Conservation (phyloP, 2,329 filamentous ascomycete species). For the Xylogone sp. region DNA sequence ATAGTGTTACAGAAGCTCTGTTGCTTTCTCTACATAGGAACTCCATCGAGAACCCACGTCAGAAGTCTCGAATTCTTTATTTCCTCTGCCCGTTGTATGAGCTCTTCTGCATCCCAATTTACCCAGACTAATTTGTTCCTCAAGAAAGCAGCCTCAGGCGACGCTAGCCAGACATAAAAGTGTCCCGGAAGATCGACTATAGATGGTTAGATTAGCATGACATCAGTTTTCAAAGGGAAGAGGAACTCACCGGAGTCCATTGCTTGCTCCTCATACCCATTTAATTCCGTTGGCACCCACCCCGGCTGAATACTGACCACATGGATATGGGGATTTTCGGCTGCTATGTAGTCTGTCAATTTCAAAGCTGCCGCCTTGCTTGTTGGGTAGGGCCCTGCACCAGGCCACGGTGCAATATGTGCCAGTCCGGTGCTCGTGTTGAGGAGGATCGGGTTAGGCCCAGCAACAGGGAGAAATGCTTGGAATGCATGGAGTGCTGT, state of each 20-base stretch:
- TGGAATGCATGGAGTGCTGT: not conserved
- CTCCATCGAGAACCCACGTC: too few relatives aligned
- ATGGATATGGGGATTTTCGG: slow-evolving; percentile 6
- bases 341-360: slow-evolving; percentile 6
- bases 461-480: slow-evolving; percentile 4
- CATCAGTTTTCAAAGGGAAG: too few relatives aligned
- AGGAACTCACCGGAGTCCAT: not conserved
- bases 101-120: slow-evolving; percentile 46
- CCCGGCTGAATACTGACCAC: slow-evolving; percentile 9
- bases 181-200: not conserved
- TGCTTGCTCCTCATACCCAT: slow-evolving; percentile 1
- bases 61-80: too few relatives aligned
- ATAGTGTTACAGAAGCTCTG: too few relatives aligned
- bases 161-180: not conserved
- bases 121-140: slow-evolving; percentile 40
- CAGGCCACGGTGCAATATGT: slow-evolving; percentile 2
- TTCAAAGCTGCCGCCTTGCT: slow-evolving; percentile 7
- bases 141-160: slow-evolving; percentile 38
- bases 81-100: slow-evolving; percentile 33
- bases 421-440: slow-evolving; percentile 2
- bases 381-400: not conserved
- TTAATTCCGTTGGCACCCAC: slow-evolving; percentile 34
- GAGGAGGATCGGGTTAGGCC: slow-evolving; percentile 3
- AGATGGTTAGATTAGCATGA: too few relatives aligned
- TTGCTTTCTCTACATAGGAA: too few relatives aligned